Evolutionary conservation across 192 early-diverging fungal genomes (phyloP), one percentile per base, ranked within the genome.

Genomic region (Backusella liffmaniae): DNA sequence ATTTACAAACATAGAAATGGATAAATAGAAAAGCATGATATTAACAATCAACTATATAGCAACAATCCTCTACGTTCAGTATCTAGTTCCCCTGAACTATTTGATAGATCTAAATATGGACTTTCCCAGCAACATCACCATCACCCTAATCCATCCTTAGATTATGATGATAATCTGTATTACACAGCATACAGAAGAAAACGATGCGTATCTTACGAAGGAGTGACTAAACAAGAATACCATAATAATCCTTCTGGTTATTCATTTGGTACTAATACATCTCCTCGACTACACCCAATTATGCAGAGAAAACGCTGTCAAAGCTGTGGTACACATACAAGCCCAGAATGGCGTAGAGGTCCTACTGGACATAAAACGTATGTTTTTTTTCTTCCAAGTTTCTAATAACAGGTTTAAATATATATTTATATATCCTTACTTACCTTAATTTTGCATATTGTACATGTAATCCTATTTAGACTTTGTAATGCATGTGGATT

Each of bases 291-390:
- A 29, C 56, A 62, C 2, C 56, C 56, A 62, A 29, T 62, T 10
- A 62, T 8, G 42, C 69, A 69, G 26, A 56, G 39, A 35, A 77
- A 77, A 7, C n/a, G 29, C 26, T 81, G 80, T 71, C 76, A 81
- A 66, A 81, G 72, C 39, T 81, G 80, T 81, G 65, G 67, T 13
- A 81, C 80, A 10, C 56, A 68, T 32, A 73, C 75, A 30, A 77
- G 76, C 9, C 80, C 80, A 35, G 80, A 81, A 74, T 81, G 80
- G 80, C 34, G 80, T 51, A 76, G 76, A 66, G 80, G 80, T 2
- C 80, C 80, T n/a, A 73, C 72, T 29, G 80, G 80, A 5, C 80
- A 81, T 70, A 81, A 81, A 72, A 81, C 80, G 80, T 81, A 74
- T 77, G 73, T 12, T 53, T 42, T n/a, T 70, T 73, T 18, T 56